Conservation (phyloP, 768 basidiomycete species). For the Hygrophoropsis aurantiaca region DNA sequence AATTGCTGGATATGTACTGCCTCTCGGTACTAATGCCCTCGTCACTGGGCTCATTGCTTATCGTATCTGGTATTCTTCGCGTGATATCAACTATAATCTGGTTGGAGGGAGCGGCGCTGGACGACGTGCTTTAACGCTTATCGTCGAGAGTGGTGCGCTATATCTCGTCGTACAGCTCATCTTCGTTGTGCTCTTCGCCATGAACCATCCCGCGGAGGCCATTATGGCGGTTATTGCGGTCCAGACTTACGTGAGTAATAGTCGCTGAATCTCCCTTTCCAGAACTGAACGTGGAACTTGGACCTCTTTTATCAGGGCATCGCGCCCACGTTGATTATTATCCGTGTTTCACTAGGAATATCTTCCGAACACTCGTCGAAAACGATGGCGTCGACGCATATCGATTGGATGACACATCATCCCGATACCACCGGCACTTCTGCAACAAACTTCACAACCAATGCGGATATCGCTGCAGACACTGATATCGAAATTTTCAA, state of each 20-base stretch:
- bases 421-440: conserved; percentile 12
- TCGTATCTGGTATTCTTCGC: conserved; percentile 35
- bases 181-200: conserved; percentile 40
- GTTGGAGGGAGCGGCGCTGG: conserved; percentile 14
- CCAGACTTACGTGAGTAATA: conserved; percentile 38
- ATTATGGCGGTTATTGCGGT: conserved; percentile 36
- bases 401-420: conserved; percentile 20
- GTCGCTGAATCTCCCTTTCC: not conserved
- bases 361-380: conserved; percentile 22
- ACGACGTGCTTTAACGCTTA: conserved; percentile 30
- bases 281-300: too few species aligned
- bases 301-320: conserved; percentile 24
- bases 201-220: conserved; percentile 31
- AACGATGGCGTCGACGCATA: conserved; percentile 17
- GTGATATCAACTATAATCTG: conserved; percentile 8
- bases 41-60: conserved; percentile 41
- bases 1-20: conserved; percentile 35
- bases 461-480: conserved; percentile 10
- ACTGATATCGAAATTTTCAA: conserved; percentile 18
- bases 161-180: conserved; percentile 40
- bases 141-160: conserved; percentile 40
- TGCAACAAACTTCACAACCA: conserved; percentile 15
- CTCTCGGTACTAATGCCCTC: conserved; percentile 41
- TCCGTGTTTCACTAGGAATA: conserved; percentile 31
- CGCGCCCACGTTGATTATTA: conserved; percentile 35